Base-by-base conservation (phyloP, 345 rosid genomes). In the Cardamine resedifolia region DNA sequence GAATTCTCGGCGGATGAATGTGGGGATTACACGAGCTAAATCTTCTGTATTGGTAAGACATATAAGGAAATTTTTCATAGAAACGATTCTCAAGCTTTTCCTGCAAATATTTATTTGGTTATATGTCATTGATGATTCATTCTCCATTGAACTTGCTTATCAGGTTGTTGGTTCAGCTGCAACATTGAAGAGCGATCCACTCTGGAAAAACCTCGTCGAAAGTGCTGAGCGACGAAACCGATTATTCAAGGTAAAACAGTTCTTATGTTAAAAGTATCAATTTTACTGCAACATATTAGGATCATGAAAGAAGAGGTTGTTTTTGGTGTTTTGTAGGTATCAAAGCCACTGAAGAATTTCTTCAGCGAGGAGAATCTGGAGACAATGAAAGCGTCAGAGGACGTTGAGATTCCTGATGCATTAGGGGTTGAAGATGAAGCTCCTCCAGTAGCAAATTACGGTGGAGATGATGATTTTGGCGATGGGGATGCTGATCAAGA, bases 81-180 rank as follows among this genome's bases (percentile, higher is more conserved):
- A 69, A 7, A 55, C 43, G n/a, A 7, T 10, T 57, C 28, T n/a
- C 28, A 10, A 10, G 38, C 44, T 16, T 59, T 23, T 30, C 58
- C 50, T 48, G 18, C n/a, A 38, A 10, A 2, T 45, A 34, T 26
- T 5, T 33, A 38, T 61, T 31, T 63, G 38, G 21, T 43, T 45
- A 10, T 53, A n/a, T 70, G 52, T 26, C 50, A 52, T 36, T 53
- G 50, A 21, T 18, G 53, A 31, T 23, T 0, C 48, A 63, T 43
- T 41, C 16, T 52, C 16, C 27, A 24, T 11, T 77, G 26, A 56
- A 74, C 81, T 68, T 60, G 39, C 30, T 31, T 64, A 31, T 64
- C 48, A 94, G 99, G 99, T 95, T 12, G 93, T 95, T 41, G 99
- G 99, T 34, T 90, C 92, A 61, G 96, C 96, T 55, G 75, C 84